These are phyloP conservation scores for Davidsoniella eucalypti DNA, from an alignment of 2,329 filamentous ascomycete genomes.

Conservation along the genomic window DNA sequence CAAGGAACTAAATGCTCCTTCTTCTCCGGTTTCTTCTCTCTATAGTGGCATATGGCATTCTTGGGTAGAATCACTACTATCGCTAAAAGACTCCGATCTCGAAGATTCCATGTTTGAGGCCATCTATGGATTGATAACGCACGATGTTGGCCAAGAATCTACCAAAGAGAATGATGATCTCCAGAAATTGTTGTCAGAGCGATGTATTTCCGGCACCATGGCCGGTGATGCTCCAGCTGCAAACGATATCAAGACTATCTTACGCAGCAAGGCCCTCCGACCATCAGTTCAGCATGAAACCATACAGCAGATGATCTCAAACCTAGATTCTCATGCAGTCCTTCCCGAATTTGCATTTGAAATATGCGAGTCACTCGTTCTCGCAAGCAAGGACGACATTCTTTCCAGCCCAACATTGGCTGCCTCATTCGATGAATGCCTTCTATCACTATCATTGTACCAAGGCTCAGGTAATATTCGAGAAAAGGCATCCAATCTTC, in stretches of 20 bases:
- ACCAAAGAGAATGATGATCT: conserved; percentile 25
- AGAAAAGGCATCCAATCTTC: too few relatives aligned
- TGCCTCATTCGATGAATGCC: too few relatives aligned
- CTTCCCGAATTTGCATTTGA: too few relatives aligned
- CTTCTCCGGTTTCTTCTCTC: conserved; percentile 15
- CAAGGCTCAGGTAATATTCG: too few relatives aligned
- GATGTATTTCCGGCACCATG: conserved; percentile 24
- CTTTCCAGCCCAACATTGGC: too few relatives aligned
- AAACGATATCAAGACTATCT: neutral
- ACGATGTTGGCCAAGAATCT: conserved; percentile 23
- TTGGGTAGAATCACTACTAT: conserved; percentile 27
- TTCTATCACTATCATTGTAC: too few relatives aligned
- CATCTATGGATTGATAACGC: conserved; percentile 31
- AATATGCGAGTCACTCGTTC: too few relatives aligned
- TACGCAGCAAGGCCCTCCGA: conserved; percentile 17
- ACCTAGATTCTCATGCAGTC: too few relatives aligned
- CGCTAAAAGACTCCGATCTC: conserved; percentile 12
- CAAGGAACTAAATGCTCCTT: conserved; percentile 31
- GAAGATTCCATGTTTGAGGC: conserved; percentile 18
- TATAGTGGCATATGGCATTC: conserved; percentile 29
- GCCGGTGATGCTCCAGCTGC: conserved; percentile 16
- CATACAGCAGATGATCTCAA: too few relatives aligned
- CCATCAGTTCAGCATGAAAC: too few relatives aligned
- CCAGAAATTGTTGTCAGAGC: conserved; percentile 30
- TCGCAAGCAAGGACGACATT: too few relatives aligned